phyloP scores from a whole-genome alignment of 306 rosid genomes.

The Trifolium fragiferum region DNA sequence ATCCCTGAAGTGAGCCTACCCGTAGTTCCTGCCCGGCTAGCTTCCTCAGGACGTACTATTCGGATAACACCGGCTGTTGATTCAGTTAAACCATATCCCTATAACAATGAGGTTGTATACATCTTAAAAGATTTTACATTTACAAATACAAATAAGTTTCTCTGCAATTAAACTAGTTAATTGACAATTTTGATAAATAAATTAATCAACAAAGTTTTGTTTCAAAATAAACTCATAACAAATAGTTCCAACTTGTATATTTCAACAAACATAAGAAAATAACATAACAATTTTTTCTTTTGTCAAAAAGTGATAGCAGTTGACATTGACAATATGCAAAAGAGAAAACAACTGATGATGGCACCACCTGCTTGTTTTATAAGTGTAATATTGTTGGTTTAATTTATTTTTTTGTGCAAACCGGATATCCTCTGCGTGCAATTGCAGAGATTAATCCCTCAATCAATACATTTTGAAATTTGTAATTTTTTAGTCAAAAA shows the following conservation, averaged over 20 bases:
- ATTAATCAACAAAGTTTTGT: neutral
- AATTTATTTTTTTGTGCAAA: no score
- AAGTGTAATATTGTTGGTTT: no score
- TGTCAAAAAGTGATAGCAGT: neutral
- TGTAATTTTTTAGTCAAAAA: no score
- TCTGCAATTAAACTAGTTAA: neutral
- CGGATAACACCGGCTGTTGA: constrained; percentile 42
- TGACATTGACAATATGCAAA: neutral
- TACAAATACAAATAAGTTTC: neutral
- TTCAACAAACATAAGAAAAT: neutral
- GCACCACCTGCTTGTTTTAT: neutral
- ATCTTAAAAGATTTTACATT: neutral
- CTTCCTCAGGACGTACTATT: constrained; percentile 37
- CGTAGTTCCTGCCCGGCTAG: constrained; percentile 43
- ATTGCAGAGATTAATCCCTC: no score
- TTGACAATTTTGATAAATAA: neutral
- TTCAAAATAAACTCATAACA: neutral
- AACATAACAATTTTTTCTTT: neutral
- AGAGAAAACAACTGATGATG: neutral
- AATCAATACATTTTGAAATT: no score
- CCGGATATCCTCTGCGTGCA: no score
- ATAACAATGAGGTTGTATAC: neutral
- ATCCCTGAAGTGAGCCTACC: constrained; percentile 44
- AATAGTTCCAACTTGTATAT: neutral
- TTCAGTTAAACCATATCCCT: constrained; percentile 73